A percentile compares a stretch with the other conserved stretches of the same genome.
phyloP scores from a whole-genome alignment of 495 filamentous ascomycete genomes.

The Massariosphaeria phaeospora region DNA sequence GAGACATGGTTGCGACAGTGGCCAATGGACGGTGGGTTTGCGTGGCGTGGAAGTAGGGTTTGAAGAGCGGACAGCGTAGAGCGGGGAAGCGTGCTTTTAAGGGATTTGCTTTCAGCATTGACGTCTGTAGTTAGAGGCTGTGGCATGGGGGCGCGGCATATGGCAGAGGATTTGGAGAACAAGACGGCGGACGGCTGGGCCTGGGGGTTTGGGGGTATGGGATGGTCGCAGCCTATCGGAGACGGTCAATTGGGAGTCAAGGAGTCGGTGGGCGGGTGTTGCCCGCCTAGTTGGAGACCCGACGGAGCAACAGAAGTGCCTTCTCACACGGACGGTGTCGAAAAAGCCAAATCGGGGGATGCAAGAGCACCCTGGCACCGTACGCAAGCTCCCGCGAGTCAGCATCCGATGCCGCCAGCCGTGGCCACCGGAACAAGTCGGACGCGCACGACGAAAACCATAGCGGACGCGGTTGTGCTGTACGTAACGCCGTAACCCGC shows the following conservation, averaged over 20 bases:
- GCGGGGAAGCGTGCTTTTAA: slow-evolving; percentile 24
- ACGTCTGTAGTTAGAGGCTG: slow-evolving; percentile 8
- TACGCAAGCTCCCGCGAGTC: slow-evolving; percentile 6
- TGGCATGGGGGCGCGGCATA: slow-evolving; percentile 21
- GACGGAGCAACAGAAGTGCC: neutral
- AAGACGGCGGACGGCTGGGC: slow-evolving; percentile 8
- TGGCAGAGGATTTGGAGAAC: slow-evolving; percentile 32
- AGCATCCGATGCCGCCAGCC: neutral
- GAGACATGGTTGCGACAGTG: slow-evolving; percentile 36
- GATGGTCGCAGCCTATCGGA: slow-evolving; percentile 19
- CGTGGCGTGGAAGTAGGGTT: neutral
- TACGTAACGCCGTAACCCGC: neutral
- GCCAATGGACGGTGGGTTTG: slow-evolving; percentile 20
- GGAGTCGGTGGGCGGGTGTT: slow-evolving; percentile 14
- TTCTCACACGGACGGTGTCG: slow-evolving; percentile 24
- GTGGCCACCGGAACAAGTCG: slow-evolving; percentile 12
- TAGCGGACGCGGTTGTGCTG: neutral
- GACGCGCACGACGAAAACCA: slow-evolving; percentile 2
- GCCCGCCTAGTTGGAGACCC: slow-evolving; percentile 24
- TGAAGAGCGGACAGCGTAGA: neutral
- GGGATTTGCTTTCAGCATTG: slow-evolving; percentile 31
- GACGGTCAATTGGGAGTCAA: slow-evolving; percentile 8
- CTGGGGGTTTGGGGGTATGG: slow-evolving; percentile 8
- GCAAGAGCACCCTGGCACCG: neutral
- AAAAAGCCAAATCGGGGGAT: slow-evolving; percentile 14